Conservation (phyloP, 179 eudicot genomes). For the Gypsophila paniculata region DNA sequence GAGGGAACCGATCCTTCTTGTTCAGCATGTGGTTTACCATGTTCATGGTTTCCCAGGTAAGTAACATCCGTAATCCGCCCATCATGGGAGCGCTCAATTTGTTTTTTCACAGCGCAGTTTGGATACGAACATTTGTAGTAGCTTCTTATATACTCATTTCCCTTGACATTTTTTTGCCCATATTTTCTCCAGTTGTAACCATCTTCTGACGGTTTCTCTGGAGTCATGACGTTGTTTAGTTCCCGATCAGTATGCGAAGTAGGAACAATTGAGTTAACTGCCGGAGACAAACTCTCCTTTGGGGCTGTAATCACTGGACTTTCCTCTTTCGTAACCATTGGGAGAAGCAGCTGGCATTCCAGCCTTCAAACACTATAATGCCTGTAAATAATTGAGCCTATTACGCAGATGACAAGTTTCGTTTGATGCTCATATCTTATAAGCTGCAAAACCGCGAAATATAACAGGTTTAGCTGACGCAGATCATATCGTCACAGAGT, state of each 20-base stretch:
- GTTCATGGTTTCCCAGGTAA: slow-evolving; percentile 73
- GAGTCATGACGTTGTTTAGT: slow-evolving; percentile 34
- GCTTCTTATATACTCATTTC: slow-evolving; percentile 73
- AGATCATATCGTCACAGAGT: not conserved
- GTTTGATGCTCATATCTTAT: not conserved
- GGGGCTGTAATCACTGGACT: slow-evolving; percentile 26
- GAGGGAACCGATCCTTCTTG: slow-evolving; percentile 33
- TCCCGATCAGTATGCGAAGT: slow-evolving; percentile 42
- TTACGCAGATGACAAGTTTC: not conserved
- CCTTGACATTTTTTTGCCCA: slow-evolving; percentile 87
- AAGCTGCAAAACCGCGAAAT: slow-evolving; percentile 16
- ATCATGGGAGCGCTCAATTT: slow-evolving; percentile 74
- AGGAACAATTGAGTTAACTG: slow-evolving; percentile 31
- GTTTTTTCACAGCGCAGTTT: slow-evolving; percentile 73
- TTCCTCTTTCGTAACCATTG: slow-evolving; percentile 52
- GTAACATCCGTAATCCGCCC: slow-evolving; percentile 65
- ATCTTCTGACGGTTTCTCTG: slow-evolving; percentile 72
- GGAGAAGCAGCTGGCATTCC: slow-evolving; percentile 16
- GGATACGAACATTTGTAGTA: slow-evolving; percentile 86
- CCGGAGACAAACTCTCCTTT: slow-evolving; percentile 38
- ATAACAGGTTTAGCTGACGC: slow-evolving; percentile 1
- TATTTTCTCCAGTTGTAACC: slow-evolving; percentile 97
- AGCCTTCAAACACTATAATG: not conserved
- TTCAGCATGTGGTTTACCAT: slow-evolving; percentile 60
- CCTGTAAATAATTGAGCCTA: not conserved